phyloP scores from a whole-genome alignment of 345 rosid species.

The Heritiera littoralis region DNA sequence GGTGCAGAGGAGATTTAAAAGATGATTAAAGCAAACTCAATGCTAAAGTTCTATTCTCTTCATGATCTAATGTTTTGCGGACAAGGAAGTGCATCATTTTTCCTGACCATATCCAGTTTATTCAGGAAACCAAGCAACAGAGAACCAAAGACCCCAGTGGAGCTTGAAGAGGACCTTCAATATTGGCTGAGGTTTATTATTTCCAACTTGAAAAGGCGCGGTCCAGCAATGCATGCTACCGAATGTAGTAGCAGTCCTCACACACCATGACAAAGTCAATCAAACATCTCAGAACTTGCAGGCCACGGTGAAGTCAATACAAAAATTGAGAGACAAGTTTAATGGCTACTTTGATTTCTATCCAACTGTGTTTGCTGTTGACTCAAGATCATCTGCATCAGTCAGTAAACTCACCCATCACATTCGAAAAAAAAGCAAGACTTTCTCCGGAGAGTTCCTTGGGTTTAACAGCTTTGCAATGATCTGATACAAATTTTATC shows the following conservation, averaged over 20 bases:
- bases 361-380: conserved; percentile 85
- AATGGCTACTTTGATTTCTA: conserved; percentile 76
- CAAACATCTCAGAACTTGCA: conserved; percentile 65
- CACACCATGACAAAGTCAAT: conserved; percentile 68
- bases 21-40: conserved; percentile 90
- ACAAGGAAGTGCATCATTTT: conserved; percentile 74
- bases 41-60: conserved; percentile 70
- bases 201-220: conserved; percentile 66
- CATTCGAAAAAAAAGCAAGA: conserved; percentile 66
- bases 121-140: conserved; percentile 77
- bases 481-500: conserved; percentile 71
- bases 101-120: conserved; percentile 78
- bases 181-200: conserved; percentile 92
- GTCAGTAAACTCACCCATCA: conserved; percentile 77
- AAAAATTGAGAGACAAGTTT: conserved; percentile 71
- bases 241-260: conserved; percentile 70
- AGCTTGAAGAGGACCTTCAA: conserved; percentile 83
- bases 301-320: conserved; percentile 51
- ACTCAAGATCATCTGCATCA: conserved; percentile 83
- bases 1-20: conserved; percentile 92
- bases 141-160: conserved; percentile 72
- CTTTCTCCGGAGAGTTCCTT: conserved; percentile 81
- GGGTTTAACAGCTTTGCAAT: conserved; percentile 86
- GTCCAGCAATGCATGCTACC: conserved; percentile 83
- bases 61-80: conserved; percentile 96